A percentile compares a stretch with the other conserved stretches of the same genome.
phyloP scores from a whole-genome alignment of 176 grass and related monocot species.

The Avena sativa region DNA sequence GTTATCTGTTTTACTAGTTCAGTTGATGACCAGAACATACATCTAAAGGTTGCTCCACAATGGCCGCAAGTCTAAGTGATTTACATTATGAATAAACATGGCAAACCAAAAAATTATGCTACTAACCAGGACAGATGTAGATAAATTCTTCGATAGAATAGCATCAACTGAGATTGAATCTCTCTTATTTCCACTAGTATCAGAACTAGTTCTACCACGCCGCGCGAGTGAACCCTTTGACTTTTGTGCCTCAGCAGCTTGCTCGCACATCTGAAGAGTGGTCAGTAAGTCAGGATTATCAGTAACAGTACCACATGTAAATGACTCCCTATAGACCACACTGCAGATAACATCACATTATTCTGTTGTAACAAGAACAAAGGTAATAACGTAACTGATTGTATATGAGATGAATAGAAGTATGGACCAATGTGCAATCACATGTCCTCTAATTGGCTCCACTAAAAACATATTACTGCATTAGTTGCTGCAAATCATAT shows the following conservation, averaged over 20 bases:
- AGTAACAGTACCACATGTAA: slow-evolving; percentile 32
- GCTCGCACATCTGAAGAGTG: slow-evolving; percentile 81
- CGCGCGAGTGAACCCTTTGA: slow-evolving; percentile 77
- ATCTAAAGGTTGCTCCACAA: slow-evolving; percentile 1
- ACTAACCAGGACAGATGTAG: slow-evolving; percentile 71
- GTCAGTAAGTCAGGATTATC: slow-evolving; percentile 34
- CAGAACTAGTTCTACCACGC: slow-evolving; percentile 86
- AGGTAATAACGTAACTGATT: slow-evolving; percentile 20
- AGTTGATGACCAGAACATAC: background rate
- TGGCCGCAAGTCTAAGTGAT: slow-evolving; percentile 21
- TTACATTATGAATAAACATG: slow-evolving; percentile 4
- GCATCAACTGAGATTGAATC: slow-evolving; percentile 92
- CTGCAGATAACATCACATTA: slow-evolving; percentile 28
- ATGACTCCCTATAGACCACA: slow-evolving; percentile 15
- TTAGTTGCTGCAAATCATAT: slow-evolving; percentile 29
- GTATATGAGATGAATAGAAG: background rate
- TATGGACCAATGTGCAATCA: slow-evolving; percentile 1
- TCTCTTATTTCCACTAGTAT: slow-evolving; percentile 66
- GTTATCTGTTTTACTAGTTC: slow-evolving; percentile 3
- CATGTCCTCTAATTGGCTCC: background rate
- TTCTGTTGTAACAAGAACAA: slow-evolving; percentile 19
- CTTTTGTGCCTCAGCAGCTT: slow-evolving; percentile 90
- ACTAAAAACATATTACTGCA: slow-evolving; percentile 18
- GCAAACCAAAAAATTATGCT: slow-evolving; percentile 40
- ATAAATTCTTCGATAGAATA: slow-evolving; percentile 83